phyloP scores from a whole-genome alignment of 73 alveolate genomes.

The Loxodes magnus region DNA sequence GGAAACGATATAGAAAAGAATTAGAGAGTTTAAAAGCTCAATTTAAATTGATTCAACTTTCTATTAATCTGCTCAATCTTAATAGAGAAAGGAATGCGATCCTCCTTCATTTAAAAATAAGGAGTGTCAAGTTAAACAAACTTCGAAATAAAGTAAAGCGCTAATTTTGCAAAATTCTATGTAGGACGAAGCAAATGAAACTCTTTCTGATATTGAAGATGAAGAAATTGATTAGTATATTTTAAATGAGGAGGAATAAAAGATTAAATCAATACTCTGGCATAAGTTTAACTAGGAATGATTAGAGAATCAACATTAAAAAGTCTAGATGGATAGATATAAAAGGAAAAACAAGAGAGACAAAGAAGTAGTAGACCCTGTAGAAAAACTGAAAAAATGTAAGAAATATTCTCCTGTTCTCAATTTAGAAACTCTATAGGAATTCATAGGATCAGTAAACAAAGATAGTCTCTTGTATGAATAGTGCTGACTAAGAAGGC shows the following conservation, averaged over 20 bases:
- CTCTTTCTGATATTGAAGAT: constrained; percentile 67
- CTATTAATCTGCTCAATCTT: no score
- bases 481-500: no score
- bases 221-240: constrained; percentile 77
- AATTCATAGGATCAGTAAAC: no score
- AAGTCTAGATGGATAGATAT: no score
- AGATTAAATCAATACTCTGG: constrained; percentile 79
- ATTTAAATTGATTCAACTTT: constrained; percentile 74
- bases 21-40: constrained; percentile 87
- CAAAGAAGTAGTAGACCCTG: no score
- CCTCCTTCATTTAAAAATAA: constrained; percentile 84
- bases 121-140: constrained; percentile 15
- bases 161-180: no score
- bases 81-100: constrained; percentile 64
- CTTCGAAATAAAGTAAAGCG: background rate
- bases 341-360: no score
- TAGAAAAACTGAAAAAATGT: no score
- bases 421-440: no score
- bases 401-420: no score
- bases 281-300: constrained; percentile 79
- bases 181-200: no score
- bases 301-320: constrained; percentile 67
- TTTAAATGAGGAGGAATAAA: constrained; percentile 68
- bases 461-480: no score
- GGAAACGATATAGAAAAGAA: constrained; percentile 89